phyloP scores from a whole-genome alignment of 192 early-diverging fungal species.

The Linnemannia elongata region DNA sequence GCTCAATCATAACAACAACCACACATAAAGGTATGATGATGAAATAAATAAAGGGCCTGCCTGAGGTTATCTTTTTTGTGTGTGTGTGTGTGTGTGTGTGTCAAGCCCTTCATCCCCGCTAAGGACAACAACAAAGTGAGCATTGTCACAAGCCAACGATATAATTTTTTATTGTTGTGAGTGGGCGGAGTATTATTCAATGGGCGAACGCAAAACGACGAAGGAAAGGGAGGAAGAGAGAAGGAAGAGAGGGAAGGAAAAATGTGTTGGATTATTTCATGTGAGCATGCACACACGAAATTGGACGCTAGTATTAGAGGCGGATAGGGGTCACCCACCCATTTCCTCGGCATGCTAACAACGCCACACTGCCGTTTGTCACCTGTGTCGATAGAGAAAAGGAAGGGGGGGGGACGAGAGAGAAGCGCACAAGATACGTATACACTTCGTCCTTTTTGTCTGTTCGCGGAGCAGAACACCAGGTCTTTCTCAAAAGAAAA shows the following conservation, averaged over 20 bases:
- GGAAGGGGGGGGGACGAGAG: too few species aligned
- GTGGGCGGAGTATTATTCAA: constrained; percentile 10
- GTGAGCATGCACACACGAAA: neutral
- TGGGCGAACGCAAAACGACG: neutral
- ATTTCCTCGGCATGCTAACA: neutral
- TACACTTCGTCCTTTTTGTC: too few species aligned
- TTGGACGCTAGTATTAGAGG: neutral
- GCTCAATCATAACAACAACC: neutral
- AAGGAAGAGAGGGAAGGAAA: neutral
- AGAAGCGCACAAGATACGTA: too few species aligned
- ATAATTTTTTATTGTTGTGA: neutral
- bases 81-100: too few species aligned
- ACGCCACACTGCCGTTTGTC: too few species aligned
- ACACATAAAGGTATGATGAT: constrained; percentile 2
- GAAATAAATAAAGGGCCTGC: neutral
- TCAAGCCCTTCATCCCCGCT: neutral
- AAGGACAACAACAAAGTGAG: neutral
- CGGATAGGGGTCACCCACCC: neutral
- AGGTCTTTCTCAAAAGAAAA: too few species aligned
- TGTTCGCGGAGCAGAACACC: too few species aligned
- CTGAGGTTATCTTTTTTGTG: neutral
- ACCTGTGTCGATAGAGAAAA: too few species aligned
- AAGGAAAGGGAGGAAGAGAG: too few species aligned
- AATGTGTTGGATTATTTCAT: constrained; percentile 11
- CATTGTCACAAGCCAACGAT: constrained; percentile 22